Percentiles rank a stretch among this genome's conserved stretches.
Conservation (phyloP, 169 alveolate genomes). For the Plasmodium cynomolgi region DNA sequence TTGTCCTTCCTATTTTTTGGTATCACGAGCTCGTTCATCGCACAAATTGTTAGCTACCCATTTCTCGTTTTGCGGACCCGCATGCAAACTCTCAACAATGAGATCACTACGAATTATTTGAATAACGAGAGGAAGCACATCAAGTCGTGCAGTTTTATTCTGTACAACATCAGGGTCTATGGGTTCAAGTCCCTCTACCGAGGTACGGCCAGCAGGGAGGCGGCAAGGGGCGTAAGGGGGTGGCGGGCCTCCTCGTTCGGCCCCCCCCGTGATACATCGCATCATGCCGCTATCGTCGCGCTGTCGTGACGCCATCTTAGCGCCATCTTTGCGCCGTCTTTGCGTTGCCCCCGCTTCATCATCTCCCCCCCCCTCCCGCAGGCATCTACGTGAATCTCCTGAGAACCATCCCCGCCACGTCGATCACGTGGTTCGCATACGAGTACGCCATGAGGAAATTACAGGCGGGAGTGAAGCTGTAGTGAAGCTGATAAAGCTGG, state of each 20-base stretch:
- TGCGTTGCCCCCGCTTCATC: not conserved
- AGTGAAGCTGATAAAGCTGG: not conserved
- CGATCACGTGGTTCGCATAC: conserved; percentile 69
- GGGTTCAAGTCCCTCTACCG: conserved; percentile 53
- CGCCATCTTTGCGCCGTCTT: not conserved
- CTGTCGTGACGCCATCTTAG: not conserved
- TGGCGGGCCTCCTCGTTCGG: not conserved
- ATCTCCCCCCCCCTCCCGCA: not conserved
- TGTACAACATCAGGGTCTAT: conserved; percentile 37
- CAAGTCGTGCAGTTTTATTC: conserved; percentile 61
- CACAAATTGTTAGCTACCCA: conserved; percentile 61
- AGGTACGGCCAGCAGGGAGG: conserved; percentile 10
- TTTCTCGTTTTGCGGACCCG: conserved; percentile 58
- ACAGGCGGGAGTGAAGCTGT: not conserved
- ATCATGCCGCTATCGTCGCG: not conserved
- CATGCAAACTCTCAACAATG: conserved; percentile 68
- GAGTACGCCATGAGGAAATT: conserved; percentile 66
- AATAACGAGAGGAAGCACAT: conserved; percentile 42
- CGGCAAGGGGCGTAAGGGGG: not conserved
- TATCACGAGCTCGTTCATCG: conserved; percentile 59
- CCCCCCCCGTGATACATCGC: not conserved
- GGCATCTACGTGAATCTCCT: conserved; percentile 60
- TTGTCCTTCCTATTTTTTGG: conserved; percentile 57
- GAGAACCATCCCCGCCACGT: conserved; percentile 67
- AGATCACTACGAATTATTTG: conserved; percentile 57